phyloP scores from a whole-genome alignment of 345 rosid genomes.

The Pugionium dolabratum region DNA sequence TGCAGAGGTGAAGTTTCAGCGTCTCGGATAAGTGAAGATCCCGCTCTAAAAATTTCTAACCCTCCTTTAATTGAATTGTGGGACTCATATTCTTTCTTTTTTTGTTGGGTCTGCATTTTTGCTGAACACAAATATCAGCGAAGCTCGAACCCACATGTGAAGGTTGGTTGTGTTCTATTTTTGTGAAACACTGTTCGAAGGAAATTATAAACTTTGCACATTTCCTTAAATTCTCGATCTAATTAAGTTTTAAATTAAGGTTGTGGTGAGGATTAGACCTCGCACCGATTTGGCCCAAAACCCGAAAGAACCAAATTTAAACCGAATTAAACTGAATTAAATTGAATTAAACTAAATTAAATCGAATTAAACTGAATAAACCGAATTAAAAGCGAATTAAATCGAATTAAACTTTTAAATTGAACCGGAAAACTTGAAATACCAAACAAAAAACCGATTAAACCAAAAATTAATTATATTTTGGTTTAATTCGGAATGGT shows the following conservation, averaged over 20 bases:
- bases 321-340: too few relatives aligned
- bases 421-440: too few relatives aligned
- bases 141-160: slow-evolving; percentile 70
- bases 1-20: slow-evolving; percentile 1
- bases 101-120: not conserved
- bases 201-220: slow-evolving; percentile 3
- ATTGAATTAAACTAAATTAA: too few relatives aligned
- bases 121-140: slow-evolving; percentile 12
- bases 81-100: not conserved
- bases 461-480: too few relatives aligned
- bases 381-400: too few relatives aligned
- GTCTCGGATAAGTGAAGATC: slow-evolving; percentile 30
- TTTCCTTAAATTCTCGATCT: slow-evolving; percentile 9
- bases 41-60: not conserved
- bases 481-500: too few relatives aligned
- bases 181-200: not conserved
- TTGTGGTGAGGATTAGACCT: slow-evolving; percentile 80
- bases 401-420: too few relatives aligned
- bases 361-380: too few relatives aligned
- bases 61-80: not conserved
- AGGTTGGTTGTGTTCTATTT: slow-evolving; percentile 44
- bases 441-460: too few relatives aligned
- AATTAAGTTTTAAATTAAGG: slow-evolving; percentile 43
- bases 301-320: too few relatives aligned
- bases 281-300: too few relatives aligned